Evolutionary conservation across 225 moss, liverwort and hornwort species (phyloP).

Genomic region (Neckera pumila): DNA sequence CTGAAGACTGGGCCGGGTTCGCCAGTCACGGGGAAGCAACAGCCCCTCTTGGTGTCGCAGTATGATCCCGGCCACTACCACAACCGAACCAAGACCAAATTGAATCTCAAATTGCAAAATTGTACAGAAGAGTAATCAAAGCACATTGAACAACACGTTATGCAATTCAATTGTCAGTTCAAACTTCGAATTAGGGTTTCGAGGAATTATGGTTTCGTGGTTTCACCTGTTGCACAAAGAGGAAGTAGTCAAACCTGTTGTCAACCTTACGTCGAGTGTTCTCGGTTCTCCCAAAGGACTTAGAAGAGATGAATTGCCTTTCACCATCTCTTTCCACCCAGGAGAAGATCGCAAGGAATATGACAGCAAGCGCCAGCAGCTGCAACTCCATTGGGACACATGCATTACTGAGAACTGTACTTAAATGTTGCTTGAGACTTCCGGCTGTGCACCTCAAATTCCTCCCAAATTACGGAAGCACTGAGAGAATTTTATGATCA

Average conservation of each 20-base stretch:
- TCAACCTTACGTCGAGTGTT: background rate
- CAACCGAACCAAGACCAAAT: background rate
- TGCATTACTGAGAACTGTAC: background rate
- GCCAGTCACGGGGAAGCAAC: conserved; percentile 64
- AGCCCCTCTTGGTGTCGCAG: conserved; percentile 49
- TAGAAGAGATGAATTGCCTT: background rate
- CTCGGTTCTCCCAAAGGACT: background rate
- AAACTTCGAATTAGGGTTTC: background rate
- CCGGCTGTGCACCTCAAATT: background rate
- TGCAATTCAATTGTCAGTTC: background rate
- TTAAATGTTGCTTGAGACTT: background rate
- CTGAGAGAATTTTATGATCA: background rate
- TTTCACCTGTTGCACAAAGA: conserved; percentile 29
- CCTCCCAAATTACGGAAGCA: background rate
- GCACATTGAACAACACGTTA: background rate
- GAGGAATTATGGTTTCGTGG: background rate
- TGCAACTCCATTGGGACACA: background rate
- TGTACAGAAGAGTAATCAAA: background rate
- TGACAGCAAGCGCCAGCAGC: background rate
- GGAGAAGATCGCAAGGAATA: background rate
- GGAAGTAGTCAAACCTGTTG: conserved; percentile 27
- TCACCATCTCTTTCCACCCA: background rate
- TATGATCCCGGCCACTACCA: conserved; percentile 83
- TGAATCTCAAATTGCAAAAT: background rate
- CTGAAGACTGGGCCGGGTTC: conserved; percentile 55